These are phyloP conservation scores for Casuarina equisetifolia DNA, from an alignment of 306 rosid genomes.

Conservation along the genomic window DNA sequence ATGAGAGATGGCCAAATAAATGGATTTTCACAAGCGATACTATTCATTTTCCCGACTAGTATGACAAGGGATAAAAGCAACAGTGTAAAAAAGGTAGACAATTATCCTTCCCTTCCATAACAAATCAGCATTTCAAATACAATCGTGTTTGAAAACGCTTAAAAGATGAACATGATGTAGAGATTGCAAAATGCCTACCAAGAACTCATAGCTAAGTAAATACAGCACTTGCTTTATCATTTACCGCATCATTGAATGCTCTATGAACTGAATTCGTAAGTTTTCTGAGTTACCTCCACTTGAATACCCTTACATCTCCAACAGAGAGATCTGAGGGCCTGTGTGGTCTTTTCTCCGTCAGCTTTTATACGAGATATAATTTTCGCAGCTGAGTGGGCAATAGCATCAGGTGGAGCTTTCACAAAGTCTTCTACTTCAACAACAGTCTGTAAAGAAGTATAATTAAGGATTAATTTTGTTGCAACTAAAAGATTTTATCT, in stretches of 20 bases:
- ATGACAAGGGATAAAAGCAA: background rate
- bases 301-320: conserved; percentile 87
- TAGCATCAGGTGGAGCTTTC: conserved; percentile 88
- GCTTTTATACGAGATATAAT: conserved; percentile 81
- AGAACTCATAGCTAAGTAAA: conserved; percentile 19
- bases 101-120: conserved; percentile 8
- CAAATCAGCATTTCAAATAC: background rate
- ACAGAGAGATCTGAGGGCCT: conserved; percentile 86
- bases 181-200: background rate
- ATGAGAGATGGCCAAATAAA: conserved; percentile 4
- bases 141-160: background rate
- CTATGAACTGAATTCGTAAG: conserved; percentile 15
- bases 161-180: background rate
- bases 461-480: conserved; percentile 7
- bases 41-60: conserved; percentile 14
- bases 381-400: conserved; percentile 84
- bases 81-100: background rate
- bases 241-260: background rate
- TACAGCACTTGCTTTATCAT: background rate
- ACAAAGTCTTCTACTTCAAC: conserved; percentile 81
- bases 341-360: conserved; percentile 79
- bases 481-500: conserved; percentile 1
- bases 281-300: conserved; percentile 70
- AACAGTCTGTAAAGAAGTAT: conserved; percentile 48
- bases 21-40: conserved; percentile 11